Base-by-base conservation (phyloP, 139 green algal genomes). In the Chlorella sp. region DNA sequence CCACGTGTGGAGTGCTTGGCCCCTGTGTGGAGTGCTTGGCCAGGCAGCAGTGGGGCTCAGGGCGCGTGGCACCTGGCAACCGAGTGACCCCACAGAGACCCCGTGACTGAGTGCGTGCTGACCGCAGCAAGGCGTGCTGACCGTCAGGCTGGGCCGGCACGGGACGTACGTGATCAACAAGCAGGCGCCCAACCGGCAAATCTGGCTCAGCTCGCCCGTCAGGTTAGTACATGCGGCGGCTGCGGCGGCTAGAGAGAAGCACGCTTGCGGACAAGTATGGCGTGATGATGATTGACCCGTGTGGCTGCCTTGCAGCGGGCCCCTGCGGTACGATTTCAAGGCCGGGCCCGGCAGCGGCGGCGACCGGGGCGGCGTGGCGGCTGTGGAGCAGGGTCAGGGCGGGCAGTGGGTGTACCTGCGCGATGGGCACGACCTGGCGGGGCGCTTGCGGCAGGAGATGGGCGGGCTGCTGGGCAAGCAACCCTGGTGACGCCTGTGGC, bases 91-190 rank as follows among this genome's bases (percentile, higher is more conserved):
- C n/a, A n/a, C n/a, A n/a, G n/a, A n/a, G n/a, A n/a, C n/a, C n/a
- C n/a, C n/a, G n/a, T n/a, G n/a, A n/a, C n/a, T n/a, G n/a, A n/a
- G n/a, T n/a, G 10, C 17, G 42, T 55, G 10, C 10, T 30, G 55
- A 10, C 55, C 55, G 20, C 82, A 92, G 86, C 86, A 94, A 88
- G 92, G 93, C 0, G 92, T 97, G 62, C 73, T 97, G 50, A 95
- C 88, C 0, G 36, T 96, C 0, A 85, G 78, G 27, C 78, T 97
- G 23, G 92, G 92, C 1, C 61, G 49, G 2, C 59, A 75, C 4
- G 95, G 95, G 6, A 99, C 95, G 0, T 99, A 95, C 55, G 95
- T 98, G 0, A 83, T 98, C 51, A 99, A 99, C 86, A 99, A 99
- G 79, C 95, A 98, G 80, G 87, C 88, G 4, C 94, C 94, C 29